Conservation (phyloP, 768 basidiomycete genomes). For the Pisolithus tinctorius region DNA sequence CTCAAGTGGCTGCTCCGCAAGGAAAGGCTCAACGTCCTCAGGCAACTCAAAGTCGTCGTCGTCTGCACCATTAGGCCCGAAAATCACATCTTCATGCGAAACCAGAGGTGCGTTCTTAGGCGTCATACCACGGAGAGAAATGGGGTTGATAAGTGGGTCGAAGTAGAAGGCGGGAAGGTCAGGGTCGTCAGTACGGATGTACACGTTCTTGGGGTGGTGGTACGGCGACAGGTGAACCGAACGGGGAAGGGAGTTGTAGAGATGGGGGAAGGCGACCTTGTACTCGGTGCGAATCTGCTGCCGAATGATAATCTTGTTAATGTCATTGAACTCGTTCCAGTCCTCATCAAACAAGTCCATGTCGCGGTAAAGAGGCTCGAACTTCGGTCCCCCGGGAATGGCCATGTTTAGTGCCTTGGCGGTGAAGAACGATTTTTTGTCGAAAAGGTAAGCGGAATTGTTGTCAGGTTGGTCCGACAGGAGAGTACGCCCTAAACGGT, state of each 20-base stretch:
- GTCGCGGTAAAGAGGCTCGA: slow-evolving; percentile 94
- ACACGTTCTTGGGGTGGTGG: slow-evolving; percentile 93
- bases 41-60: slow-evolving; percentile 87
- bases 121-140: slow-evolving; percentile 81
- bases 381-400: slow-evolving; percentile 97
- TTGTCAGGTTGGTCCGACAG: slow-evolving; percentile 88
- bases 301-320: slow-evolving; percentile 98
- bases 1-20: slow-evolving; percentile 72
- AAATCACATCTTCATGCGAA: slow-evolving; percentile 87
- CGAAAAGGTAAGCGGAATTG: slow-evolving; percentile 91
- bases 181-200: slow-evolving; percentile 99
- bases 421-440: slow-evolving; percentile 96
- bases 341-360: slow-evolving; percentile 98
- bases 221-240: slow-evolving; percentile 90
- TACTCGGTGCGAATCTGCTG: slow-evolving; percentile 98
- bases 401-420: slow-evolving; percentile 97
- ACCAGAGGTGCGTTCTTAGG: slow-evolving; percentile 79
- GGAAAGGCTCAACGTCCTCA: slow-evolving; percentile 70
- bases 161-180: slow-evolving; percentile 99
- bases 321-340: slow-evolving; percentile 99
- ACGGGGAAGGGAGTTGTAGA: slow-evolving; percentile 96
- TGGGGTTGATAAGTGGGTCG: slow-evolving; percentile 96
- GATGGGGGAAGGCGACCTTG: slow-evolving; percentile 97
- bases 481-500: slow-evolving; percentile 89
- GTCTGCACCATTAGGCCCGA: slow-evolving; percentile 80